These are phyloP conservation scores for Colletotrichum endophyticum DNA, from an alignment of 2,329 filamentous ascomycete species.

Conservation along the genomic window DNA sequence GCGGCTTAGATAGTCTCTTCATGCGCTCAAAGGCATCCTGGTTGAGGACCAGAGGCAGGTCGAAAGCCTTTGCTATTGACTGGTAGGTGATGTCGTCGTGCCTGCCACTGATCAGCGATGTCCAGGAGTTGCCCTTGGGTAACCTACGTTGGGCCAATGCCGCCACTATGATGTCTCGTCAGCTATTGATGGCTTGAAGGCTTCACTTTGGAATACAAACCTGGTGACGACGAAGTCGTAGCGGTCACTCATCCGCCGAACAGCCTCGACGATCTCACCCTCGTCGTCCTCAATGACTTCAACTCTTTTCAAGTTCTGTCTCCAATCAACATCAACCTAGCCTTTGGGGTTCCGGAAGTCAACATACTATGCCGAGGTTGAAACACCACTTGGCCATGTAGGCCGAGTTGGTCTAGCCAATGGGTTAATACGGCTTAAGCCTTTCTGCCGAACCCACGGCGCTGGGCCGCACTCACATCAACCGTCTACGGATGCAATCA, in stretches of 20 bases:
- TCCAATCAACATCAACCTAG: not conserved
- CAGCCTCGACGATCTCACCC: slow-evolving; percentile 85
- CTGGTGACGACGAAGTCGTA: slow-evolving; percentile 96
- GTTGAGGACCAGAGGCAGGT: slow-evolving; percentile 77
- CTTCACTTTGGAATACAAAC: slow-evolving; percentile 31
- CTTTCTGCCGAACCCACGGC: not conserved
- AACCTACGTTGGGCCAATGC: slow-evolving; percentile 90
- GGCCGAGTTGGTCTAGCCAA: slow-evolving; percentile 64
- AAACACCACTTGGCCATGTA: slow-evolving; percentile 72
- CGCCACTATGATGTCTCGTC: slow-evolving; percentile 62
- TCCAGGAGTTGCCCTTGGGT: not conserved
- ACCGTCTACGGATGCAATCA: slow-evolving; percentile 32
- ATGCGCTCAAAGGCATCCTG: slow-evolving; percentile 79
- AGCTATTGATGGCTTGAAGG: not conserved
- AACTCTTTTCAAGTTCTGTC: slow-evolving; percentile 77
- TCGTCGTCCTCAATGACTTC: slow-evolving; percentile 96
- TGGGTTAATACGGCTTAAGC: slow-evolving; percentile 10
- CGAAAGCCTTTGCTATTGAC: slow-evolving; percentile 90
- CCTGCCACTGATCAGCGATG: slow-evolving; percentile 46
- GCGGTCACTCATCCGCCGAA: slow-evolving; percentile 81
- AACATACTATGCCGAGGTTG: slow-evolving; percentile 60
- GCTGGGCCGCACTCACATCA: slow-evolving; percentile 37
- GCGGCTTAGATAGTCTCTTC: slow-evolving; percentile 78
- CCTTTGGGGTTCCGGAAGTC: no score
- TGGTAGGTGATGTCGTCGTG: slow-evolving; percentile 98